Base-by-base conservation (phyloP, 129 eudicot species). In the Mikania micrantha region DNA sequence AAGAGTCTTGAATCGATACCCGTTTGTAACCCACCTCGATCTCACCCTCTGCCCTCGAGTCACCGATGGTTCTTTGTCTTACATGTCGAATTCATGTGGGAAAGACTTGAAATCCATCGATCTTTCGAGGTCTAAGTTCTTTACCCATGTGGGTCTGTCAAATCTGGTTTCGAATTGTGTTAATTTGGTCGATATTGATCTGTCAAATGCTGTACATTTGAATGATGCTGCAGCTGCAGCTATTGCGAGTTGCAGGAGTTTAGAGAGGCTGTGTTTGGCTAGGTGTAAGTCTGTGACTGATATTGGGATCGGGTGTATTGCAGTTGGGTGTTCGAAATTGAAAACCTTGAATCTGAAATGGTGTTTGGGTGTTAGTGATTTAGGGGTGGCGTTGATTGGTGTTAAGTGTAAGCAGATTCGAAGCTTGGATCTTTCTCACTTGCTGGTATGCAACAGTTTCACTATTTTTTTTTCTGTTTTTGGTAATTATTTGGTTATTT, bases 301-400 rank as follows among this genome's bases (percentile, higher is more conserved):
- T 85, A 94, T 94, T 54, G 99, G 99, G 64, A 77, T 94, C 62
- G 97, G 97, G 34, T 94, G 99, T 86, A 62, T 94, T 42, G 99
- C 99, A 32, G 99, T 94, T 64, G 99, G 97, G 59, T 94, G 99
- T 73, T 73, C 67, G 60, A 94, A 87, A 28, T 64, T 94, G 81
- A 89, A 73, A 78, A 58, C 83, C 68, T 73, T 94, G 67, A 83
- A 72, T 70, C 80, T 94, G 84, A 94, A 80, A 67, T 94, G 97
- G 99, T 94, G 97, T 81, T 79, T 89, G 76, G 97, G 97, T 60
- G 78, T 94, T 83, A 85, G 90, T 50, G 99, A 94, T 83, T 81
- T 94, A 67, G 99, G 99, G 69, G 97, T 90, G 60, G 96, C 81
- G 22, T 85, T 94, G 77, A 82, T 94, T 79, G 99, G 95, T 74